These are phyloP conservation scores for Tolypocladium tropicale DNA, from an alignment of 2,329 filamentous ascomycete genomes.

Conservation along the genomic window DNA sequence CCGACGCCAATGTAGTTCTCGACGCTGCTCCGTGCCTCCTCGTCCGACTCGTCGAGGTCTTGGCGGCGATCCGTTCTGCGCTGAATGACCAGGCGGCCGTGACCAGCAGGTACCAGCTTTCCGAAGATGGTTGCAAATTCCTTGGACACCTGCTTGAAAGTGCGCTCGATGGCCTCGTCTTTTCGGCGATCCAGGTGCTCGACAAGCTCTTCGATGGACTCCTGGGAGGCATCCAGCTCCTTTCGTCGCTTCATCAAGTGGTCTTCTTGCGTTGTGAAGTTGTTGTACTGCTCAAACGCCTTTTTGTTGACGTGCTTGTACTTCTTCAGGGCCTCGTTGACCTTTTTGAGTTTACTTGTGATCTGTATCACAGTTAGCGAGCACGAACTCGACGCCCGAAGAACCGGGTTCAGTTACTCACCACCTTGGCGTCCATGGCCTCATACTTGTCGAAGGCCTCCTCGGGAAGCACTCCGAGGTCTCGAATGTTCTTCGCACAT, in stretches of 20 bases:
- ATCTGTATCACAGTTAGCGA: conserved; percentile 30
- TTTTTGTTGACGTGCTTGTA: conserved; percentile 99
- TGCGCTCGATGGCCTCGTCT: conserved; percentile 95
- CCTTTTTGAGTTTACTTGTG: conserved; percentile 68
- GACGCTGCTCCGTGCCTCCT: conserved; percentile 60
- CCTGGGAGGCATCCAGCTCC: conserved; percentile 79
- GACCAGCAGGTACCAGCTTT: conserved; percentile 86
- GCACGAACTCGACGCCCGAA: not conserved
- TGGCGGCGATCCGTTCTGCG: conserved; percentile 68
- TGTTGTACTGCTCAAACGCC: conserved; percentile 97
- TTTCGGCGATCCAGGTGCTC: conserved; percentile 88
- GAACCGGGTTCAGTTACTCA: conserved; percentile 28
- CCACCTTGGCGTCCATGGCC: conserved; percentile 66
- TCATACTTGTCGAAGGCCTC: conserved; percentile 90
- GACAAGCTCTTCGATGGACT: conserved; percentile 85
- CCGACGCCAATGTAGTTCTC: conserved; percentile 96
- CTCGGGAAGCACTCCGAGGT: conserved; percentile 85
- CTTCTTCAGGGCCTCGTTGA: conserved; percentile 88
- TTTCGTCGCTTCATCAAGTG: conserved; percentile 72
- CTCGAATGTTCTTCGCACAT: conserved; percentile 79
- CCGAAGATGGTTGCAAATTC: conserved; percentile 92
- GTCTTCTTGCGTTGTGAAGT: conserved; percentile 87
- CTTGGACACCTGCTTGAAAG: conserved; percentile 93
- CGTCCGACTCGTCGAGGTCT: conserved; percentile 51
- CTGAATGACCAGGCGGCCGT: conserved; percentile 86